Conservation (phyloP, 2,329 filamentous ascomycete genomes). For the Elsinoe necatrix region DNA sequence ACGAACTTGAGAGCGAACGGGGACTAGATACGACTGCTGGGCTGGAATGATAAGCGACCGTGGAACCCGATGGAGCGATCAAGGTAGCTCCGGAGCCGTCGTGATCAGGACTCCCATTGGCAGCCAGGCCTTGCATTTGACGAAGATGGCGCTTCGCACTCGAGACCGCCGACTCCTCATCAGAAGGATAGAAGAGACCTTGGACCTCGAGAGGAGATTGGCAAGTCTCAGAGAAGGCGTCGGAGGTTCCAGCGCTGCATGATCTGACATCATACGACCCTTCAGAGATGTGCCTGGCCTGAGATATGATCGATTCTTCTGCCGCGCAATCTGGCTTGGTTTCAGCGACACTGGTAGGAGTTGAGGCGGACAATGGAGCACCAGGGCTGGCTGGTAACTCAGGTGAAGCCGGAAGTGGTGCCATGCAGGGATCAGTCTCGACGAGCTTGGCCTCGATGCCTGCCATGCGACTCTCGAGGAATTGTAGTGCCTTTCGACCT, state of each 20-base stretch:
- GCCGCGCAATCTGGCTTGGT: too few relatives aligned
- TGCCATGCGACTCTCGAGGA: conserved; percentile 9
- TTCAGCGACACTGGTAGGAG: too few relatives aligned
- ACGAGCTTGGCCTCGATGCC: conserved; percentile 7
- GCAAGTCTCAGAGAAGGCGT: not conserved
- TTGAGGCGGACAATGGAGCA: not conserved
- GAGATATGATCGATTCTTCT: too few relatives aligned
- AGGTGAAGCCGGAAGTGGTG: not conserved
- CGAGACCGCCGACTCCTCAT: conserved; percentile 2
- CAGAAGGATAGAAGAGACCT: conserved; percentile 10
- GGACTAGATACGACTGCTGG: not conserved
- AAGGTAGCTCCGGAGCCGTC: not conserved
- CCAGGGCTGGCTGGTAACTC: not conserved
- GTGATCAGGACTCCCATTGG: not conserved
- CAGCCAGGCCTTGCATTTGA: not conserved
- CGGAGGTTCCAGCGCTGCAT: not conserved
- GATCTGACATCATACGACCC: not conserved
- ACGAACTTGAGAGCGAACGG: not conserved
- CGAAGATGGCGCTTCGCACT: conserved; percentile 1
- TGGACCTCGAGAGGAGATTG: conserved; percentile 11
- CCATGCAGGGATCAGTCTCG: not conserved
- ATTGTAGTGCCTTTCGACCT: conserved; percentile 5
- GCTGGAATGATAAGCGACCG: not conserved
- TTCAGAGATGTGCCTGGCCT: not conserved
- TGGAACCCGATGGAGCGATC: not conserved